Percentiles rank a stretch among this genome's conserved stretches.
phyloP scores from a whole-genome alignment of 1,284 basidiomycete species.

The Ganoderma lucidum region DNA sequence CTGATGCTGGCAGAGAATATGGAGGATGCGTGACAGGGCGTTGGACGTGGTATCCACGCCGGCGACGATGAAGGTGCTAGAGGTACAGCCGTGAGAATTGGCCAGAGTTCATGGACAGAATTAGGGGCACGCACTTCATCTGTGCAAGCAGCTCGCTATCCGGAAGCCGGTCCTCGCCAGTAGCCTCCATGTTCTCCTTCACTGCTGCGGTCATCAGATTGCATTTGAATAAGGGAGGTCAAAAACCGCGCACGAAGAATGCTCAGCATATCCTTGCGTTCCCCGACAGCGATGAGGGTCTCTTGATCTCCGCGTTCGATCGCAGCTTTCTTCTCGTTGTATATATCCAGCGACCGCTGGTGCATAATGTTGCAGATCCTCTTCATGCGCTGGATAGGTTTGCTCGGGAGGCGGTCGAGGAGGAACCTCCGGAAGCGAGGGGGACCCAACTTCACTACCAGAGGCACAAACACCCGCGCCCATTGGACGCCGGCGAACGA shows the following conservation, averaged over 20 bases:
- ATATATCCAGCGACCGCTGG: conserved; percentile 24
- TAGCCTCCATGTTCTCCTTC: conserved; percentile 31
- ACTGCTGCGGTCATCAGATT: conserved; percentile 17
- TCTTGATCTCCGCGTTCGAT: conserved; percentile 36
- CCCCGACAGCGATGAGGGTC: conserved; percentile 33
- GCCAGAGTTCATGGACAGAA: background rate
- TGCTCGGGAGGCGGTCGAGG: conserved; percentile 28
- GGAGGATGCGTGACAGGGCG: conserved; percentile 20
- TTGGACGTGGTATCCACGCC: conserved; percentile 29
- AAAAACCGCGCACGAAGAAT: conserved; percentile 33
- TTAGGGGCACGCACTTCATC: conserved; percentile 29
- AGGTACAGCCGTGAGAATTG: background rate
- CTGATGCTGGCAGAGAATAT: conserved; percentile 20
- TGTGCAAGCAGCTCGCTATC: conserved; percentile 37
- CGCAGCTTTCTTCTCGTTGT: conserved; percentile 33
- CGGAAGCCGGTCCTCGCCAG: conserved; percentile 35
- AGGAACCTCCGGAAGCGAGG: conserved; percentile 30
- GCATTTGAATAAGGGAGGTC: too few relatives aligned
- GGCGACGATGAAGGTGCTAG: conserved; percentile 19
- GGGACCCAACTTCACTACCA: conserved; percentile 20
- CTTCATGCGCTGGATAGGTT: conserved; percentile 24
- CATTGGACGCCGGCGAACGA: background rate
- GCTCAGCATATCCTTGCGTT: conserved; percentile 42
- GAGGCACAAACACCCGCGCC: conserved; percentile 17
- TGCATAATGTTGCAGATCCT: conserved; percentile 30